Conservation (phyloP, 2,329 filamentous ascomycete species). For the Alternaria panax region DNA sequence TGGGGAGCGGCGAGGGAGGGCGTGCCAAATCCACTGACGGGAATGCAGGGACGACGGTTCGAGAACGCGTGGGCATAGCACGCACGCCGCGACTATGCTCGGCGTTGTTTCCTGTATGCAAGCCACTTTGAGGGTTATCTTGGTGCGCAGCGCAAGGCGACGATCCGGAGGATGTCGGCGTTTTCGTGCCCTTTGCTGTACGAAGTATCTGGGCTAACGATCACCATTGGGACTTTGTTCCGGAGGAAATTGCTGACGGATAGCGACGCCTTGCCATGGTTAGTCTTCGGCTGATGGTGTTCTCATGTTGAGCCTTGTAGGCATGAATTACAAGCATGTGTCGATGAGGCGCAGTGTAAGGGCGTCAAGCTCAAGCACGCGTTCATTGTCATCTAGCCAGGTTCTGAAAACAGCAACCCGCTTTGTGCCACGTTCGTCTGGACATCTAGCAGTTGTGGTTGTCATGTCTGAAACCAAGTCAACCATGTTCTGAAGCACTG, state of each 20-base stretch:
- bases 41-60: slow-evolving; percentile 35
- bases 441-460: not conserved
- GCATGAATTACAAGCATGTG: not conserved
- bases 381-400: not conserved
- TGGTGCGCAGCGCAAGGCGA: not conserved
- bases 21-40: slow-evolving; percentile 37
- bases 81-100: not conserved
- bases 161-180: slow-evolving; percentile 28
- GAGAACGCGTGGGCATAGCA: slow-evolving; percentile 14
- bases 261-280: too few species aligned
- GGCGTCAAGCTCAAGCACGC: not conserved
- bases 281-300: too few species aligned
- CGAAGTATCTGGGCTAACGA: not conserved
- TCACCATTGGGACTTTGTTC: not conserved
- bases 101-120: slow-evolving; percentile 9
- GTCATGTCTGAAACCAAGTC: not conserved
- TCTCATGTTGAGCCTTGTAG: too few species aligned
- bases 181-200: not conserved
- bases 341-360: not conserved
- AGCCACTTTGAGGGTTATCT: slow-evolving; percentile 4
- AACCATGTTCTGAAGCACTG: not conserved
- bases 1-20: slow-evolving; percentile 27
- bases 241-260: too few species aligned
- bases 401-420: not conserved
- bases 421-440: not conserved